phyloP scores from a whole-genome alignment of 1,284 basidiomycete species.

The Cryptococcus amylolentus region DNA sequence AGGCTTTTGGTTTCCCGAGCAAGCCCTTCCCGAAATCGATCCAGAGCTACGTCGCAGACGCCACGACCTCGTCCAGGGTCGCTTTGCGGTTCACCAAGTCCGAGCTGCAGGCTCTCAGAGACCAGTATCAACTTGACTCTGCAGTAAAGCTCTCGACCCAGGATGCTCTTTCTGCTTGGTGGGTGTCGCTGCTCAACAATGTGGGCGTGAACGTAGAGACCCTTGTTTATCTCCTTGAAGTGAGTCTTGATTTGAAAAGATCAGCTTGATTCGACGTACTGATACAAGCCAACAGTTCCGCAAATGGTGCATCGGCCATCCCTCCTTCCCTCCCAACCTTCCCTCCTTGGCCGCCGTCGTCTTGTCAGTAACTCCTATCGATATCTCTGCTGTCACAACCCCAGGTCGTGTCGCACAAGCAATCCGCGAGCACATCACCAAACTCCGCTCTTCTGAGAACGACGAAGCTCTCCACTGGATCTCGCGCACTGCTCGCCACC shows the following conservation, averaged over 20 bases:
- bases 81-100: not conserved
- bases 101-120: not conserved
- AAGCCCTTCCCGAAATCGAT: not conserved
- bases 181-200: conserved; percentile 21
- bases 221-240: not conserved
- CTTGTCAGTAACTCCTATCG: conserved; percentile 24
- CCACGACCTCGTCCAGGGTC: not conserved
- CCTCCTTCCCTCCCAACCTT: conserved; percentile 23
- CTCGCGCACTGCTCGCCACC: conserved; percentile 1
- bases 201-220: conserved; percentile 13
- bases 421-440: conserved; percentile 2
- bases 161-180: conserved; percentile 27
- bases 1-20: too few species aligned
- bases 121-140: not conserved
- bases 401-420: not conserved
- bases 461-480: conserved; percentile 7
- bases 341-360: conserved; percentile 25
- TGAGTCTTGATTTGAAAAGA: not conserved
- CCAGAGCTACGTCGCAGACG: too few species aligned
- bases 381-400: not conserved
- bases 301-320: conserved; percentile 17
- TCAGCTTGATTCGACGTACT: too few species aligned
- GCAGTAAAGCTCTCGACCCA: conserved; percentile 11
- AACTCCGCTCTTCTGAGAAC: not conserved
- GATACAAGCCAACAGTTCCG: conserved; percentile 18